A percentile compares a stretch with the other conserved stretches of the same genome.
These are phyloP conservation scores for Lomentospora prolificans DNA, from an alignment of 2,329 filamentous ascomycete genomes.

Conservation along the genomic window DNA sequence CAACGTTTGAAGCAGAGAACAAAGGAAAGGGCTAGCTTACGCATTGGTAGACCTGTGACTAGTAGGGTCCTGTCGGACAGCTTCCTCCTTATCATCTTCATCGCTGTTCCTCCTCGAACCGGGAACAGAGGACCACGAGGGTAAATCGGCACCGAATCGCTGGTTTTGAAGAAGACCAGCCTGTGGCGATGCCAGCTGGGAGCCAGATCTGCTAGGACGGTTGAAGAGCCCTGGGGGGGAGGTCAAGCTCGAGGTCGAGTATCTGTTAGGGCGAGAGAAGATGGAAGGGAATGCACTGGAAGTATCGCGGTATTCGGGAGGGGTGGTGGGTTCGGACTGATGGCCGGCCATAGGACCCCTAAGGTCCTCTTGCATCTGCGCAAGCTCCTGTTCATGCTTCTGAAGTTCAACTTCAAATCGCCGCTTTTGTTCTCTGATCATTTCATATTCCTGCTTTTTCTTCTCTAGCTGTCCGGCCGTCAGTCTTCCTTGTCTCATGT, in stretches of 20 bases:
- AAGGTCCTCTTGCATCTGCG: conserved; percentile 75
- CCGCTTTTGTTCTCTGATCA: conserved; percentile 77
- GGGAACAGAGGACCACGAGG: conserved; percentile 82
- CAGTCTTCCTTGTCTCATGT: conserved; percentile 9
- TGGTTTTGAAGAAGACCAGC: conserved; percentile 46
- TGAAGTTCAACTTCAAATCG: conserved; percentile 91
- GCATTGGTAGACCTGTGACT: conserved; percentile 65
- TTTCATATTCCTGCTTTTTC: conserved; percentile 87
- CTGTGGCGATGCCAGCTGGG: conserved; percentile 70
- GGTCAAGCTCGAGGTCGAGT: conserved; percentile 79
- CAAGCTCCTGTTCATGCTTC: conserved; percentile 75
- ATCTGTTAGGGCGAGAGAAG: conserved; percentile 76
- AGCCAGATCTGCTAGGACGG: conserved; percentile 65
- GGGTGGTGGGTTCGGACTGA: conserved; percentile 91
- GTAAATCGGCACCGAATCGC: conserved; percentile 43
- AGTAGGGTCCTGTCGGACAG: conserved; percentile 57
- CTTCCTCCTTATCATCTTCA: conserved; percentile 75
- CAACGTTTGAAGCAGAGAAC: too few relatives aligned
- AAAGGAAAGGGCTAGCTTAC: conserved; percentile 63
- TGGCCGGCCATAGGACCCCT: conserved; percentile 55
- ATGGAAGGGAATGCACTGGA: conserved; percentile 62
- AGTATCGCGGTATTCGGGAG: conserved; percentile 79
- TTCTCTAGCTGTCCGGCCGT: conserved; percentile 64
- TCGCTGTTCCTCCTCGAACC: conserved; percentile 84
- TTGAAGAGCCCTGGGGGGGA: conserved; percentile 69